Base-by-base conservation (phyloP, 495 filamentous ascomycete genomes). In the Hamigera avellanea region DNA sequence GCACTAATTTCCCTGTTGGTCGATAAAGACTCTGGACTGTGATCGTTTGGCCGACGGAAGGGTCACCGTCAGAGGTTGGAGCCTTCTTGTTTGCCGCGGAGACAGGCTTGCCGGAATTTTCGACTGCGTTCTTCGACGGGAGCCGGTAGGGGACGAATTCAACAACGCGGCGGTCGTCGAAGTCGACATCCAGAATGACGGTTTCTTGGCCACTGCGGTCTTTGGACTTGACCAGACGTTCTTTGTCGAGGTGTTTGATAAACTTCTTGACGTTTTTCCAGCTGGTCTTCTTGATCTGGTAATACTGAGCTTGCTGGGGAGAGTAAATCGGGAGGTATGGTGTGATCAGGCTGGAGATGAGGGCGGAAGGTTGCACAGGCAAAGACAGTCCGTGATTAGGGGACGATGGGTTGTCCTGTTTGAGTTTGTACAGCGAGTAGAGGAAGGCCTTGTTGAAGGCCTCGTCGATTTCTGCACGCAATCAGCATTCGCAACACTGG, bases 231-330 rank as follows among this genome's bases (percentile, higher is more conserved):
- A 83, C 52, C 9, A 82, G 50, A 5, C 63, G 49, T 35, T 73
- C 57, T 48, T 82, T 83, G 49, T 83, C 80, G 7, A 85, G 54
- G 21, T 69, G 54, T 50, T 83, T 84, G 54, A 84, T 75, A 52
- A 83, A 83, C 41, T 83, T 84, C 40, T 75, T 78, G 28, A 76
- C 67, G 37, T 75, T 83, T 56, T 84, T 85, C 71, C 78, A 81
- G 52, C 70, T 79, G 5, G 79, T 79, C 55, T 80, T 84, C 59
- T 83, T 85, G 50, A 85, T 78, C 44, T 75, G 70, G 21, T 83
- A 67, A 15, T 62, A 73, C 17, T 74, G 66, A 9, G 69, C 61
- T 49, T 76, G 66, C 15, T 66, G 61, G 7, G 64, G 57, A 8
- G 63, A 70, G 46, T 62, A 74, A 34, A 71, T 68, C 0, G 81